Evolutionary conservation across 2,329 filamentous ascomycete species (phyloP).

Genomic region (Alternaria arborescens): DNA sequence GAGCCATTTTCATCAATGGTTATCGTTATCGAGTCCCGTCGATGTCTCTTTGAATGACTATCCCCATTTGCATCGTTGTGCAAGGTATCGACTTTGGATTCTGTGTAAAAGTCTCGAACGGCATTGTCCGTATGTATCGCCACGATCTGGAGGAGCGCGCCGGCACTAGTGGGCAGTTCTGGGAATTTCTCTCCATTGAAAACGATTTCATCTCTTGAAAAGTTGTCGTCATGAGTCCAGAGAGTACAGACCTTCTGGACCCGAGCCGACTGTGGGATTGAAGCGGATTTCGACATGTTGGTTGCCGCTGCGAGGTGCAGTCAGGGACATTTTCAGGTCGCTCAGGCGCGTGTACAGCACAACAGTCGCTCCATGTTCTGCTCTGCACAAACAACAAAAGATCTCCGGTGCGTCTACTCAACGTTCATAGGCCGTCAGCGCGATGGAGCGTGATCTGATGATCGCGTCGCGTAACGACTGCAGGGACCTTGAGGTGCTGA

Average conservation of each 20-base stretch:
- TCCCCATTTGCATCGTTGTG: constrained; percentile 26
- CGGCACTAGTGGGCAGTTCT: constrained; percentile 68
- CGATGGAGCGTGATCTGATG: neutral
- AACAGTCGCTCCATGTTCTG: constrained; percentile 6
- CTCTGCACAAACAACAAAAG: neutral
- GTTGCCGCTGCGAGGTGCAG: constrained; percentile 3
- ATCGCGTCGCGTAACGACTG: constrained; percentile 3
- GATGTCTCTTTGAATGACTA: constrained; percentile 30
- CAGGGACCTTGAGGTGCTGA: constrained; percentile 8
- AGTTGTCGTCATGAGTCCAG: constrained; percentile 74
- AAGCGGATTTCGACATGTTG: constrained; percentile 44
- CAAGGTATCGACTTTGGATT: constrained; percentile 35
- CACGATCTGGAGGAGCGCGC: constrained; percentile 76
- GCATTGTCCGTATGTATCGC: constrained; percentile 64
- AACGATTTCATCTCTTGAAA: constrained; percentile 79
- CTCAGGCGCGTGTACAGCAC: constrained; percentile 5
- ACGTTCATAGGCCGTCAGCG: neutral
- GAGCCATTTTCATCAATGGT: constrained; percentile 53
- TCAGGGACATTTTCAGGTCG: constrained; percentile 7
- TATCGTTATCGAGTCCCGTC: constrained; percentile 40
- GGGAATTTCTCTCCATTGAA: constrained; percentile 78
- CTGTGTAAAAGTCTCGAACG: constrained; percentile 57
- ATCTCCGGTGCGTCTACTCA: neutral
- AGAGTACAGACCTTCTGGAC: constrained; percentile 58
- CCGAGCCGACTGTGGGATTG: constrained; percentile 33